Evolutionary conservation across 805 yeast genomes (phyloP), one percentile per base, ranked within the genome.

Genomic region (Torulaspora quercuum): DNA sequence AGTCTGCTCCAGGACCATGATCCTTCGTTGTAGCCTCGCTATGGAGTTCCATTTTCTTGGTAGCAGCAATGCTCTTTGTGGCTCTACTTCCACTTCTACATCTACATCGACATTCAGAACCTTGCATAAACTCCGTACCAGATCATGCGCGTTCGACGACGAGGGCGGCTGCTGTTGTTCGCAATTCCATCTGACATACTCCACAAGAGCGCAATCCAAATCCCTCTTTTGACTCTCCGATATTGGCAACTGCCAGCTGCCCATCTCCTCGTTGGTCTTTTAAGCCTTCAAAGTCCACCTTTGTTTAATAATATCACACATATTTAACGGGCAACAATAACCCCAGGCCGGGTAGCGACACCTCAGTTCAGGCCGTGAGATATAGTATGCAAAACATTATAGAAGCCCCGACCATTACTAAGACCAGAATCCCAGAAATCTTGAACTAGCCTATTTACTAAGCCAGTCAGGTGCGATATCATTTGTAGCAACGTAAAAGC

Each of bases 31-130:
- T 19, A 90, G 67, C 29, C 95, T 67, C 20, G 86, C 69, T 3
- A 89, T 90, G 0, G 95, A 80, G 1, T 81, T 70, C 97, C 97
- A 89, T 63, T 88, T 89, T 61, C 80, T 45, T 2, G 55, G 55
- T n/a, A 52, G 35, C 7, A 50, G 14, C 12, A 44, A 12, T n/a
- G 24, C 24, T 15, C 13, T 9, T 25, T 33, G 17, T 11, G 17
- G 21, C 26, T 33, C 16, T 4, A 15, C 7, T 22, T 16, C 7
- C 18, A 23, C 8, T 6, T 27, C 12, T n/a, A 18, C 3, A 5
- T 32, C 27, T 13, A 14, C 29, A 12, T 25, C 12, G 10, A 30
- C 5, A 9, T 32, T 41, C 9, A 39, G 35, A 25, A 32, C 25
- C 7, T 26, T 20, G 5, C 36, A 37, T 14, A 44, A 28, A 3